Conservation (phyloP, 2,329 filamentous ascomycete genomes). For the Penicillium sp. region DNA sequence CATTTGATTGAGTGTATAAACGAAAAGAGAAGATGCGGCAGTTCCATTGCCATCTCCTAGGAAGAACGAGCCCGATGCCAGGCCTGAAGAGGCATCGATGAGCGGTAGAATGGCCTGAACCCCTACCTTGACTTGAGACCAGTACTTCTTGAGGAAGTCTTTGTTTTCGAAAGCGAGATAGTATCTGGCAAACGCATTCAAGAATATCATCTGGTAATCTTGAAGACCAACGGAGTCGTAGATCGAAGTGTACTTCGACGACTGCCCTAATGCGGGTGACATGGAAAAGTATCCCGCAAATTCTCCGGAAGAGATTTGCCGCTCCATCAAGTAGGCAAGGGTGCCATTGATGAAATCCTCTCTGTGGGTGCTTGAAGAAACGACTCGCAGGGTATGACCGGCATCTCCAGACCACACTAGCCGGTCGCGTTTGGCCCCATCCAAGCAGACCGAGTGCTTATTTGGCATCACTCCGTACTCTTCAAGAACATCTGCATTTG, state of each 20-base stretch:
- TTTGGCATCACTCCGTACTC: slow-evolving; percentile 8
- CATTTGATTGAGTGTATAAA: background rate
- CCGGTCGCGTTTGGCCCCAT: slow-evolving; percentile 40
- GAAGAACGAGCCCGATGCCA: background rate
- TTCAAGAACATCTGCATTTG: slow-evolving; percentile 1
- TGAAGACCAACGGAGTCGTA: slow-evolving; percentile 13
- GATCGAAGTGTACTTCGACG: slow-evolving; percentile 7
- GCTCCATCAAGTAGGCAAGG: slow-evolving; percentile 8
- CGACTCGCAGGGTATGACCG: slow-evolving; percentile 15
- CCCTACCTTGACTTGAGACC: background rate
- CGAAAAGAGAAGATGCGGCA: background rate
- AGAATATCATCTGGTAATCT: slow-evolving; percentile 24
- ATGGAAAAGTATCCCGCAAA: slow-evolving; percentile 11
- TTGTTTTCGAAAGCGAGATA: slow-evolving; percentile 35
- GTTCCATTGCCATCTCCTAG: background rate
- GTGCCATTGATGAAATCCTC: slow-evolving; percentile 8
- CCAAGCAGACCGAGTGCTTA: slow-evolving; percentile 25
- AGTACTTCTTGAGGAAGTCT: slow-evolving; percentile 32
- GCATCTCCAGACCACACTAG: slow-evolving; percentile 62
- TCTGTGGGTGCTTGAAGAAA: slow-evolving; percentile 5
- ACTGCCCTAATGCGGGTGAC: slow-evolving; percentile 13
- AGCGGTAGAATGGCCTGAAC: background rate
- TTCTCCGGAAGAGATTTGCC: slow-evolving; percentile 5
- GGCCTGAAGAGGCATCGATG: background rate
- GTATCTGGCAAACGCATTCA: slow-evolving; percentile 25